phyloP scores from a whole-genome alignment of 495 filamentous ascomycete genomes.

The Astrocystis sublimbata region DNA sequence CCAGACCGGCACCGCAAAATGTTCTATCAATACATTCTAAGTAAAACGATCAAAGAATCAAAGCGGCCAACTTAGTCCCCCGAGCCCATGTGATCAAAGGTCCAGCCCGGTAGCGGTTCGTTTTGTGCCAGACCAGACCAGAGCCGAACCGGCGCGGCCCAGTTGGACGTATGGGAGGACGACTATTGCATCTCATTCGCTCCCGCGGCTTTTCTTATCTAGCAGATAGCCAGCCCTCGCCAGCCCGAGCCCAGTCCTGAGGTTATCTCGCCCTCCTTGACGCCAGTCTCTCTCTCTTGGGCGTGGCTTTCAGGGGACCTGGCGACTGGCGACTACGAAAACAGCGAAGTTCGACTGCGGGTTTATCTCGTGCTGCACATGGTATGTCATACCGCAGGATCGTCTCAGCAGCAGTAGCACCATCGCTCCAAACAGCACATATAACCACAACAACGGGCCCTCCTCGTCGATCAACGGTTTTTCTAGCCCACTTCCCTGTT shows the following conservation, averaged over 20 bases:
- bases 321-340: no score
- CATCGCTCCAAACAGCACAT: conserved; percentile 16
- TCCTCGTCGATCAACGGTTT: conserved; percentile 12
- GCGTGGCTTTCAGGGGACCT: neutral
- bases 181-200: conserved; percentile 12
- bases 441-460: conserved; percentile 19
- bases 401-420: conserved; percentile 9
- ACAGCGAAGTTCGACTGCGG: neutral
- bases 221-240: neutral
- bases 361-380: conserved; percentile 18
- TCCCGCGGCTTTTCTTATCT: conserved; percentile 17
- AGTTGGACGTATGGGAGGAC: conserved; percentile 8
- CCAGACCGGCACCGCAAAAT: conserved; percentile 2
- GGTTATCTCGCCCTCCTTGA: conserved; percentile 15
- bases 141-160: neutral
- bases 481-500: conserved; percentile 13
- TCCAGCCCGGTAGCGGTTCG: no score
- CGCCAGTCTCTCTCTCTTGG: conserved; percentile 7
- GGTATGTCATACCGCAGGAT: conserved; percentile 14
- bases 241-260: neutral
- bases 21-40: conserved; percentile 8
- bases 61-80: no score
- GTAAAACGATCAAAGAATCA: no score
- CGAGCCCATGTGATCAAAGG: no score
- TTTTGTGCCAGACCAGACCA: neutral